Evolutionary conservation across 2,329 filamentous ascomycete genomes (phyloP).

Genomic region (Aspergillus udagawae): DNA sequence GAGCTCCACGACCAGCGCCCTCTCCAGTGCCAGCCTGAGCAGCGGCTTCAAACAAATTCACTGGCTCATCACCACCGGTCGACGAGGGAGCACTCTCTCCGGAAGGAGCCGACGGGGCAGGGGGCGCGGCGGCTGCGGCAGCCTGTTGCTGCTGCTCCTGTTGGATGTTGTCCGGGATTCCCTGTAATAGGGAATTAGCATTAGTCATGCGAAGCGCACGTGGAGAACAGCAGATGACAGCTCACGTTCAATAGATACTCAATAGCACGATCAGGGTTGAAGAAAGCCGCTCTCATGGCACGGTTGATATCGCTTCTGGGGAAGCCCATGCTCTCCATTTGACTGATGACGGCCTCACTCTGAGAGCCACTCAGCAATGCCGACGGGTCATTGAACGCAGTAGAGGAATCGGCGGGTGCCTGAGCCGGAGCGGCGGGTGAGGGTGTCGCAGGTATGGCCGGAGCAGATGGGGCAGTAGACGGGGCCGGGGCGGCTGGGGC

Average conservation of each 20-base stretch:
- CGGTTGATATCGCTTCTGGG: conserved; percentile 81
- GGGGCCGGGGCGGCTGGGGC: conserved; percentile 51
- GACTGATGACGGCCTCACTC: conserved; percentile 74
- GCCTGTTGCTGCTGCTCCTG: conserved; percentile 62
- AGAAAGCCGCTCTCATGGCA: conserved; percentile 93
- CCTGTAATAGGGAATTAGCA: conserved; percentile 48
- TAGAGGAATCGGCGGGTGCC: conserved; percentile 26
- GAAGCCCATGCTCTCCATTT: conserved; percentile 98
- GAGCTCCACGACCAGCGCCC: conserved; percentile 33
- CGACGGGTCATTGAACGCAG: conserved; percentile 65
- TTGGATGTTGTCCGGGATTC: conserved; percentile 81
- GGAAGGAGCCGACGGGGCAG: conserved; percentile 30
- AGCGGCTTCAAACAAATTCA: conserved; percentile 92
- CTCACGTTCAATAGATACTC: conserved; percentile 87
- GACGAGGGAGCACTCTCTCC: conserved; percentile 33
- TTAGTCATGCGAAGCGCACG: background rate
- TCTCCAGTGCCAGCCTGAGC: conserved; percentile 64
- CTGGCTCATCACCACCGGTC: conserved; percentile 53
- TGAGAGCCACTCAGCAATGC: conserved; percentile 83
- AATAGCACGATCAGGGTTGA: conserved; percentile 94
- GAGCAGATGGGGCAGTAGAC: conserved; percentile 41
- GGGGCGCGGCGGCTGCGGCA: conserved; percentile 42
- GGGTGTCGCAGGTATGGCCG: conserved; percentile 46
- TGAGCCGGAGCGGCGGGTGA: conserved; percentile 45
- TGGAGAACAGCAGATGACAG: conserved; percentile 13